A percentile compares a stretch with the other conserved stretches of the same genome.
Conservation (phyloP, 2,329 filamentous ascomycete species). For the Penicillium sp. region DNA sequence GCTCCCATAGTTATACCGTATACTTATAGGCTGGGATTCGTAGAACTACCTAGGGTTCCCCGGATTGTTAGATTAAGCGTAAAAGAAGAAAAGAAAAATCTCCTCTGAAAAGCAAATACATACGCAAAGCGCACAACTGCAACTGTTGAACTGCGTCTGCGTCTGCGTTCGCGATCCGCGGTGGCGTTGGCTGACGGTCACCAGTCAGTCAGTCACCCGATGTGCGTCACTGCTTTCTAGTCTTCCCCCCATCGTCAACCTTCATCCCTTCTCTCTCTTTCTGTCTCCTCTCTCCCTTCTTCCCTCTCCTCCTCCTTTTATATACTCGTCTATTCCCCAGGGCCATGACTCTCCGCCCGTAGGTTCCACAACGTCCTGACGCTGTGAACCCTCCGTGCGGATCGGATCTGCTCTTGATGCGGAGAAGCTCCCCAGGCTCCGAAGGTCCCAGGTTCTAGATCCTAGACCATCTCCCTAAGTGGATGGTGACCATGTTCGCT, state of each 20-base stretch:
- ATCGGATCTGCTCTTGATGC: conserved; percentile 34
- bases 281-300: conserved; percentile 22
- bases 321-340: not conserved
- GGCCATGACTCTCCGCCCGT: conserved; percentile 29
- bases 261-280: conserved; percentile 25
- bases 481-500: conserved; percentile 34
- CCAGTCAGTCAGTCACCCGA: conserved; percentile 45
- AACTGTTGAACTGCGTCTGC: no score
- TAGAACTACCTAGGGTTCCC: no score
- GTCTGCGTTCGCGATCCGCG: conserved; percentile 12
- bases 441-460: conserved; percentile 31
- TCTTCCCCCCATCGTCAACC: conserved; percentile 21
- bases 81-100: not conserved
- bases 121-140: no score
- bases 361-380: conserved; percentile 32
- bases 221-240: conserved; percentile 46
- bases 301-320: conserved; percentile 8
- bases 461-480: no score
- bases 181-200: conserved; percentile 32
- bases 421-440: conserved; percentile 44
- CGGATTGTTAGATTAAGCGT: no score
- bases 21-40: no score
- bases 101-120: no score
- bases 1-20: no score
- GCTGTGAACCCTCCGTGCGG: conserved; percentile 30